Evolutionary conservation across 257 asterid genomes (phyloP).

Genomic region (Craterostigma plantagineum): DNA sequence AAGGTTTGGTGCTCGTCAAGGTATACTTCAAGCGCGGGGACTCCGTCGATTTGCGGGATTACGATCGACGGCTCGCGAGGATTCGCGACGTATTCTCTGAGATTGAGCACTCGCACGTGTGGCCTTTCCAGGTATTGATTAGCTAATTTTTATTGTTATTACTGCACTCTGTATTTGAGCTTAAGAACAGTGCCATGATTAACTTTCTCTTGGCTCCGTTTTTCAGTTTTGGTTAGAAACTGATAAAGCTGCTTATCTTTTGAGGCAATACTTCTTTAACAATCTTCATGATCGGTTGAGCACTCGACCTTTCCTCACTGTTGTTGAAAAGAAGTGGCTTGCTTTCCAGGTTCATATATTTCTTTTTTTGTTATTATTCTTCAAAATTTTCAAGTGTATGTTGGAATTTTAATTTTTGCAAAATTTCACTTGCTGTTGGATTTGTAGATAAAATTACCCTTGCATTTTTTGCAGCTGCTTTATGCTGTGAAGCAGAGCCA

Average conservation of each 20-base stretch:
- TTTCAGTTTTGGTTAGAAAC: constrained; percentile 99
- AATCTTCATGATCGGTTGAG: constrained; percentile 97
- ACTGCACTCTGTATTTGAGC: constrained; percentile 3
- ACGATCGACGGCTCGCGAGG: constrained; percentile 58
- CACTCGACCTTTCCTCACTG: constrained; percentile 92
- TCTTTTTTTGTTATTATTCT: too few relatives aligned
- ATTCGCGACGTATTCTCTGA: constrained; percentile 41
- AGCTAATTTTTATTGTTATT: not conserved
- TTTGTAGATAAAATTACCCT: too few relatives aligned
- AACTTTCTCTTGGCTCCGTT: constrained; percentile 12
- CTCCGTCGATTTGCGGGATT: constrained; percentile 71
- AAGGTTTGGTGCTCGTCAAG: constrained; percentile 77
- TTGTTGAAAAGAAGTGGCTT: constrained; percentile 91
- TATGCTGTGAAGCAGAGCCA: constrained; percentile 95
- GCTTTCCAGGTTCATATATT: constrained; percentile 69
- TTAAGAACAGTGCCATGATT: constrained; percentile 7
- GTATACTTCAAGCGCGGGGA: constrained; percentile 97
- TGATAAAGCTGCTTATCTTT: constrained; percentile 96
- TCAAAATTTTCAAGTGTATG: too few relatives aligned
- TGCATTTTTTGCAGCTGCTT: constrained; percentile 11
- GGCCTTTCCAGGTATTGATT: constrained; percentile 84
- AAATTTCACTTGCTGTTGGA: too few relatives aligned
- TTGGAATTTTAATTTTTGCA: too few relatives aligned
- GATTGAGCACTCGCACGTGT: constrained; percentile 66
- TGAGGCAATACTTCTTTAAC: constrained; percentile 87